phyloP scores from a whole-genome alignment of 1,284 basidiomycete genomes.

The Pisolithus thermaeus region DNA sequence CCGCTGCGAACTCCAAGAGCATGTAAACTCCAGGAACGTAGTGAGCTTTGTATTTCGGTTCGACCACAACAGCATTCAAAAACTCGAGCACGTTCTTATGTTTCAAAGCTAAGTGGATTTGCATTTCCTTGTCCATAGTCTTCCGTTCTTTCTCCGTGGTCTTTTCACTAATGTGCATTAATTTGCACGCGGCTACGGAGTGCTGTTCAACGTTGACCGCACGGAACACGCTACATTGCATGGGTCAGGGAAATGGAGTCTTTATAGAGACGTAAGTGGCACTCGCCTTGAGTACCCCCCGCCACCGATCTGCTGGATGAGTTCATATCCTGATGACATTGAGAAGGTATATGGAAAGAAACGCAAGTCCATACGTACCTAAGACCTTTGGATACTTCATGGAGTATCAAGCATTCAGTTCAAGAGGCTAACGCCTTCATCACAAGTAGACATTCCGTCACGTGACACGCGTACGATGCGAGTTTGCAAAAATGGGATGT shows the following conservation, averaged over 20 bases:
- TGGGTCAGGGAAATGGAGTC: background rate
- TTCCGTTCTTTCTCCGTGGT: constrained; percentile 67
- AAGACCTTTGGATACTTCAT: constrained; percentile 13
- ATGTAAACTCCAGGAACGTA: constrained; percentile 87
- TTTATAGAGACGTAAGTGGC: constrained; percentile 1
- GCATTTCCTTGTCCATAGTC: constrained; percentile 89
- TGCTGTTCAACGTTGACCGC: constrained; percentile 67
- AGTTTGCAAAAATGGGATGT: too few relatives aligned
- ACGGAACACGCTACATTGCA: constrained; percentile 63
- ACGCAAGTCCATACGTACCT: constrained; percentile 1
- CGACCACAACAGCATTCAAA: constrained; percentile 70
- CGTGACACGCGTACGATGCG: background rate
- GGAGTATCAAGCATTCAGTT: background rate
- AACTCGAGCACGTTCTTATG: constrained; percentile 85
- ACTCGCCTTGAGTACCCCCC: constrained; percentile 80
- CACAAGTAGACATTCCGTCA: background rate
- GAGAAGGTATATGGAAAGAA: background rate
- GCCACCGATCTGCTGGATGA: constrained; percentile 74
- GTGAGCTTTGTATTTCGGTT: constrained; percentile 50
- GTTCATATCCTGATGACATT: constrained; percentile 51
- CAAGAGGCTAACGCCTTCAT: too few relatives aligned
- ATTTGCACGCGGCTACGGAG: constrained; percentile 80
- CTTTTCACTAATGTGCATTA: constrained; percentile 57
- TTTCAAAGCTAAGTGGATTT: constrained; percentile 81
- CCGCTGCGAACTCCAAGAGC: constrained; percentile 87